Base-by-base conservation (phyloP, 192 early-diverging fungal species). In the Linderina pennispora region DNA sequence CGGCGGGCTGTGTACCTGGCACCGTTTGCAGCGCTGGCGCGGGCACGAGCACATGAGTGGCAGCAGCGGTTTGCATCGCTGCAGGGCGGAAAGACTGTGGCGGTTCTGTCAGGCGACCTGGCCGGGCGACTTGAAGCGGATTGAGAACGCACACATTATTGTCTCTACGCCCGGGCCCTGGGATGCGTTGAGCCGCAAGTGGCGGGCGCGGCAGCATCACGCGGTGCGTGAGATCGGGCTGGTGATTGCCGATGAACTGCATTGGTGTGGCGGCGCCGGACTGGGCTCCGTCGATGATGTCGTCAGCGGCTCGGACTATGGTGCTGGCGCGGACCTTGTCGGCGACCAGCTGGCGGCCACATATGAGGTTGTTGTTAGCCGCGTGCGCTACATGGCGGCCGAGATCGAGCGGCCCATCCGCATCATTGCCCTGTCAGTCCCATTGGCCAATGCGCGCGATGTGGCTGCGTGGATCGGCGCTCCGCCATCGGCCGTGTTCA, bases 391-490 rank as follows among this genome's bases (percentile, higher is more conserved):
- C 52, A 95, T 99, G 51, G 83, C 84, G 5, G 81, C 76, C 16
- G 86, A 91, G 59, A 77, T 80, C 0, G 85, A 87, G 36, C 80
- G 81, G 32, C 71, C 81, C 31, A 87, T 97, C 46, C 87, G 97
- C n/a, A 87, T 99, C 28, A 83, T 99, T 22, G 89, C 83, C 14
- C 65, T 99, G 49, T 83, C 90, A 35, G 84, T 89, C 2, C 90
- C 90, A 2, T 53, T 99, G 35, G 90, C 94, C 18, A 99, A 99
- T 62, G 94, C 95, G n/a, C 76, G 85, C n/a, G 97, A 99, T 53
- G 66, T 99, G 31, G 97, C 92, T 2, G 89, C 92, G 52, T 99
- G 97, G 97, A 89, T 99, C 48, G 94, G 92, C 24, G 88, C 87
- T 0, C 78, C 83, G 0, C 52, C 65, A 18, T 74, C 79, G 4